Percentiles rank a stretch among this genome's conserved stretches.
phyloP scores from a whole-genome alignment of 2,329 filamentous ascomycete species.

The Calonectria pauciramosa region DNA sequence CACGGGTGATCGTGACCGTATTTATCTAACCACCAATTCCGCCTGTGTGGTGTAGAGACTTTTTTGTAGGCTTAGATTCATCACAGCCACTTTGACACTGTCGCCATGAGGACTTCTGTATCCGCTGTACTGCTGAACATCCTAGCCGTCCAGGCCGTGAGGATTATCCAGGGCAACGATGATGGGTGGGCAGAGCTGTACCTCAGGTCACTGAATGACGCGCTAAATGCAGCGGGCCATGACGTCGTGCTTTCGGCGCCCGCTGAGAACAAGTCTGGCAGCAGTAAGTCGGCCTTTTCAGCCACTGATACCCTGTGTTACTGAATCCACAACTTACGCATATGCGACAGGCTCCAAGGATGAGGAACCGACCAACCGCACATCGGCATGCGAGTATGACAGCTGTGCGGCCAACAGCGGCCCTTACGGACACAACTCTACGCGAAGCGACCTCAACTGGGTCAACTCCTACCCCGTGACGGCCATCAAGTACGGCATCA shows the following conservation, averaged over 20 bases:
- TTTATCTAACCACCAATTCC: background rate
- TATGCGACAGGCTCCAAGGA: conserved; percentile 58
- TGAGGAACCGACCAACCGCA: conserved; percentile 61
- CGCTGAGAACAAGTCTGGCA: conserved; percentile 75
- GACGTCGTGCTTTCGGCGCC: conserved; percentile 75
- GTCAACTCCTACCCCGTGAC: conserved; percentile 80
- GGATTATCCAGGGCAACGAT: conserved; percentile 77
- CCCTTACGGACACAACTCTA: conserved; percentile 67
- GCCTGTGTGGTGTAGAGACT: background rate
- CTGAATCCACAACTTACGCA: background rate
- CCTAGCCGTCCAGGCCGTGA: conserved; percentile 53
- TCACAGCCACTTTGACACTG: background rate
- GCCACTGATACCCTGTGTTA: background rate
- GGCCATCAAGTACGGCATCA: conserved; percentile 73
- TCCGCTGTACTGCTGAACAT: conserved; percentile 40
- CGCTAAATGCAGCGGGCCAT: conserved; percentile 68
- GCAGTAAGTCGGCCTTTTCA: conserved; percentile 56
- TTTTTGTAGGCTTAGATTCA: background rate
- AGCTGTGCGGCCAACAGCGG: conserved; percentile 71
- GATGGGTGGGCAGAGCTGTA: conserved; percentile 82
- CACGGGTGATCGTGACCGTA: background rate
- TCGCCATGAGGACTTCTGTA: conserved; percentile 44
- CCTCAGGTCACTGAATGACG: conserved; percentile 70
- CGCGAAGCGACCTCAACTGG: conserved; percentile 70
- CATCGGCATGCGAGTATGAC: conserved; percentile 69